Percentiles rank a stretch among this genome's conserved stretches.
Conservation (phyloP, 2,329 filamentous ascomycete genomes). For the Berkeleyomyces rouxiae region DNA sequence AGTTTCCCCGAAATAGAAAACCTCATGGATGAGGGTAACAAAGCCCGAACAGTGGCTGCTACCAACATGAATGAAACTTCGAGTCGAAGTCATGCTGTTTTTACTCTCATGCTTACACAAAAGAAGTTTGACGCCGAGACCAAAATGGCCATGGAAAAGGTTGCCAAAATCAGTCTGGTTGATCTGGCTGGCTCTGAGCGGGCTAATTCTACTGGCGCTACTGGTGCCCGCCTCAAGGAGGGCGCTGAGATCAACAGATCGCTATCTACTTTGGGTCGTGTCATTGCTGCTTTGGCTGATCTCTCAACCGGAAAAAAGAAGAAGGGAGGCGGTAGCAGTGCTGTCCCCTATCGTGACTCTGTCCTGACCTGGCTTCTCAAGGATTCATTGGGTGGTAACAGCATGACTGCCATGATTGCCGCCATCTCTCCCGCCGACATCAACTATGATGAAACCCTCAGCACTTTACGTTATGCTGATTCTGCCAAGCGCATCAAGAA, state of each 20-base stretch:
- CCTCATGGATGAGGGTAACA: slow-evolving; percentile 98
- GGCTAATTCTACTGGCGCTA: slow-evolving; percentile 93
- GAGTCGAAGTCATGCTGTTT: slow-evolving; percentile 94
- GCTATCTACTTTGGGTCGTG: slow-evolving; percentile 85
- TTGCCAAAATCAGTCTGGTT: slow-evolving; percentile 93
- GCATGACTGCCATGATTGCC: slow-evolving; percentile 99
- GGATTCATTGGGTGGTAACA: slow-evolving; percentile 93
- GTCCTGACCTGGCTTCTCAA: slow-evolving; percentile 93
- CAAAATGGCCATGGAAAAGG: slow-evolving; percentile 94
- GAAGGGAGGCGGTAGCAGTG: slow-evolving; percentile 46
- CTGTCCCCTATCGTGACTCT: slow-evolving; percentile 94
- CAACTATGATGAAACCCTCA: slow-evolving; percentile 95
- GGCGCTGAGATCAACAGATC: slow-evolving; percentile 98
- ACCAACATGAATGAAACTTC: slow-evolving; percentile 99
- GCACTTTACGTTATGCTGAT: slow-evolving; percentile 89
- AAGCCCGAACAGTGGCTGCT: slow-evolving; percentile 89
- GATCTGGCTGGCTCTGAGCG: slow-evolving; percentile 95
- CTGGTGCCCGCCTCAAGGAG: slow-evolving; percentile 86
- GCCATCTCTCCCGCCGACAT: slow-evolving; percentile 97
- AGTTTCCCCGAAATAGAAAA: slow-evolving; percentile 93
- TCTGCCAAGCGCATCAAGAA: slow-evolving; percentile 99
- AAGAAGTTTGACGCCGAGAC: slow-evolving; percentile 83
- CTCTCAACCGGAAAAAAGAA: slow-evolving; percentile 72
- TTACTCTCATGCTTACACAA: slow-evolving; percentile 88
- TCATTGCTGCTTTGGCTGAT: slow-evolving; percentile 90